These are phyloP conservation scores for Citrus mangshanensis DNA, from an alignment of 345 rosid species.

Conservation along the genomic window DNA sequence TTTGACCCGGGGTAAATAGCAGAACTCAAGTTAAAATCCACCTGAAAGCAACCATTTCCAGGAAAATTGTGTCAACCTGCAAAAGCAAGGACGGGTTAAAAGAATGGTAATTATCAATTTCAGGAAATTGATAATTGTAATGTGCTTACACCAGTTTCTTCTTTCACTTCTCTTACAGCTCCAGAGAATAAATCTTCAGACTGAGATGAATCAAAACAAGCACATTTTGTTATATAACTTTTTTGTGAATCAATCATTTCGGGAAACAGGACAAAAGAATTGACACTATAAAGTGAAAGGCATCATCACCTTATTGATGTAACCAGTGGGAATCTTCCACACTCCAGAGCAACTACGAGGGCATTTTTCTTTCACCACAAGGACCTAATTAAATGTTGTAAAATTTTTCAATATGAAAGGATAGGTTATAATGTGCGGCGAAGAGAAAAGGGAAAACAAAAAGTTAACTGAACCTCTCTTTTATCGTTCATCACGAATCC, in stretches of 20 bases:
- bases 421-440: not conserved
- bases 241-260: not conserved
- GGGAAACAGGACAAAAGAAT: not conserved
- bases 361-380: slow-evolving; percentile 47
- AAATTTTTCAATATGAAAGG: not conserved
- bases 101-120: not conserved
- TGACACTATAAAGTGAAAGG: not conserved
- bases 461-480: slow-evolving; percentile 30
- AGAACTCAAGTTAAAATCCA: too few relatives aligned
- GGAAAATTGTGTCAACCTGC: slow-evolving; percentile 44
- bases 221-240: too few relatives aligned
- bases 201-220: slow-evolving; percentile 16
- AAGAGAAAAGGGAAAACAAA: not conserved
- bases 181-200: slow-evolving; percentile 52
- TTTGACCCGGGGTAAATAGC: too few relatives aligned
- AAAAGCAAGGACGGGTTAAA: not conserved
- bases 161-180: slow-evolving; percentile 54
- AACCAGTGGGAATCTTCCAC: slow-evolving; percentile 61
- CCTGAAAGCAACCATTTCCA: slow-evolving; percentile 51
- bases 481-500: slow-evolving; percentile 43
- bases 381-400: slow-evolving; percentile 27
- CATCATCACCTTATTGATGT: slow-evolving; percentile 40
- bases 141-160: slow-evolving; percentile 53
- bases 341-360: slow-evolving; percentile 37
- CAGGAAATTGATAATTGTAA: not conserved